Evolutionary conservation across 257 asterid genomes (phyloP), one percentile per base, ranked within the genome.

Genomic region (Mitragyna speciosa): DNA sequence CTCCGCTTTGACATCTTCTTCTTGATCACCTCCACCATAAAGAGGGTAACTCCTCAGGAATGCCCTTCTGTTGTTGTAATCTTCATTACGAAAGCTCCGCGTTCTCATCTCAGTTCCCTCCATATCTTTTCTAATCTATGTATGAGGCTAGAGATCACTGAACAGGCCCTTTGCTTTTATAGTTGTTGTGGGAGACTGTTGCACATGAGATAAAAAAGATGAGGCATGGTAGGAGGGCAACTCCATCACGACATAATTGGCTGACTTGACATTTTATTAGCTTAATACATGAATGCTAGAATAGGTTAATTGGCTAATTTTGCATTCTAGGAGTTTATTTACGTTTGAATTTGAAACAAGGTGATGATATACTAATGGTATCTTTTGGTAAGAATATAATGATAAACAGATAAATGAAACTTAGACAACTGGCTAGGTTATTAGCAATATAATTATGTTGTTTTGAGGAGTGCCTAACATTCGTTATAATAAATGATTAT

Each of bases 1-100:
- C 54, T 52, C 51, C 1, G 79, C 80, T 66, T 81, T 72, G 67
- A 81, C 82, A 61, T 82, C 87, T 72, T 79, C 89, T 17, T 83
- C 89, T 83, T 87, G 89, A 0, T 81, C 58, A 12, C 86, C 88
- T n/a, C 87, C 88, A 89, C 89, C 85, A 78, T 86, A 92, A 81
- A 93, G 95, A 17, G 97, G 97, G 82, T 93, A 91, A 86, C 97
- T 91, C 87, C 97, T 90, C 83, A 91, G 61, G 89, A 93, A 93
- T 43, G 90, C 97, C 84, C 94, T 88, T 81, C 97, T 88, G 30
- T 87, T 87, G 77, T 81, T 90, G 88, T 93, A 90, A 75, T 87
- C 96, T 81, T 91, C 94, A 41, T 92, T 41, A 8, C 97, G 88
- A 47, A 91, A 92, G 76, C 94, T 91, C 71, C 89, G 83, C 26